Conservation (phyloP, 2,329 filamentous ascomycete genomes). For the Clarireedia sp. region DNA sequence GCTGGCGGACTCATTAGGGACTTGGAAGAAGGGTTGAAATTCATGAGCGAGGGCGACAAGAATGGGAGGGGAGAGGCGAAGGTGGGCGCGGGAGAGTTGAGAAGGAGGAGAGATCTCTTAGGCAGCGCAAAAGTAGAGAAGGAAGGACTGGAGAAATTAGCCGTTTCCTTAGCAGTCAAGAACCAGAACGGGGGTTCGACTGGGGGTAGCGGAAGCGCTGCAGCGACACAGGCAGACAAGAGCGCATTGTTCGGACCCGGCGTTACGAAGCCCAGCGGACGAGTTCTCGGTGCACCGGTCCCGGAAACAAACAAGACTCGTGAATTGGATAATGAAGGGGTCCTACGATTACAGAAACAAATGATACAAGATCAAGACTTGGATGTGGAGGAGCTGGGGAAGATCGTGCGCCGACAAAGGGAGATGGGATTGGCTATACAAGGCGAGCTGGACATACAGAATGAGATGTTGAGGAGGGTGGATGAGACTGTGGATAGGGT, state of each 20-base stretch:
- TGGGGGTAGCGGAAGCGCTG: conserved; percentile 12
- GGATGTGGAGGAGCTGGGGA: conserved; percentile 59
- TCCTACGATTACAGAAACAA: conserved; percentile 65
- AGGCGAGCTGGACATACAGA: conserved; percentile 64
- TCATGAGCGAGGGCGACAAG: conserved; percentile 43
- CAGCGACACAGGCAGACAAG: conserved; percentile 33
- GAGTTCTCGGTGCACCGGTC: conserved; percentile 64
- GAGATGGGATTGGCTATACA: conserved; percentile 73
- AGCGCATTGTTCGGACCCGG: conserved; percentile 39
- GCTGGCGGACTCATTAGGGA: conserved; percentile 55
- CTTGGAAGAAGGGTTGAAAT: conserved; percentile 57
- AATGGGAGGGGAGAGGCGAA: conserved; percentile 21
- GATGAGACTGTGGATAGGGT: conserved; percentile 60
- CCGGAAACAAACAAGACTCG: conserved; percentile 70
- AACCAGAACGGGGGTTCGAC: conserved; percentile 25
- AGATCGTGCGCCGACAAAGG: conserved; percentile 63
- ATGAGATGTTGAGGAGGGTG: conserved; percentile 58
- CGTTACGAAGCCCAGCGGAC: conserved; percentile 38
- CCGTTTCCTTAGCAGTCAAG: conserved; percentile 49
- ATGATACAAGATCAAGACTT: conserved; percentile 70
- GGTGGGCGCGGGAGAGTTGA: conserved; percentile 67
- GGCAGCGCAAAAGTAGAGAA: conserved; percentile 63
- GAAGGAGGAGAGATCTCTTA: conserved; percentile 63
- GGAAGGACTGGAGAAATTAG: conserved; percentile 66
- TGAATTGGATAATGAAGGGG: conserved; percentile 67